A percentile compares a stretch with the other conserved stretches of the same genome.
Evolutionary conservation across 164 flowering plant species (phyloP).

Genomic region (Stephania japonica): DNA sequence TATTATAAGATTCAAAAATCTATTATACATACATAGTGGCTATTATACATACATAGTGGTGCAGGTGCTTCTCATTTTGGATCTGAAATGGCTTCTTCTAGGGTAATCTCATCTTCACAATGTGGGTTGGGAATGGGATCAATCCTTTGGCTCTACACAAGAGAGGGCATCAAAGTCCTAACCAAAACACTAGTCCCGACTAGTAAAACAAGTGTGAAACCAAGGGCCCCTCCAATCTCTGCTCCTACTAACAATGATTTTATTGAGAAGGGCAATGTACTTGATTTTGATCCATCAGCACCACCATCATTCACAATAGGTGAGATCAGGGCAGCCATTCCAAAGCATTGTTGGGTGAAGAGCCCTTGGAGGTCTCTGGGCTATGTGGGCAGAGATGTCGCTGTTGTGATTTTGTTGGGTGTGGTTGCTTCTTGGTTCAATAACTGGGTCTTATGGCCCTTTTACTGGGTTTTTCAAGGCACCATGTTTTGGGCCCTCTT

Average conservation of each 20-base stretch:
- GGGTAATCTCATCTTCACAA: constrained; percentile 10
- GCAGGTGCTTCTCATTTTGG: neutral
- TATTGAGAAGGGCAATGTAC: constrained; percentile 9
- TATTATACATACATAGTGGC: too few species aligned
- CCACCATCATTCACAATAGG: constrained; percentile 68
- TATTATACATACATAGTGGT: too few species aligned
- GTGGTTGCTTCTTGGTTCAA: constrained; percentile 50
- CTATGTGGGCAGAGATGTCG: constrained; percentile 69
- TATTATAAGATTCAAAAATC: neutral
- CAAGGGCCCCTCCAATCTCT: constrained; percentile 2
- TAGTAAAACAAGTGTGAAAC: neutral
- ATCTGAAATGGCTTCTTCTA: constrained; percentile 15
- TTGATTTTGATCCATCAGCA: constrained; percentile 44
- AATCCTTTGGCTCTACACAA: constrained; percentile 7
- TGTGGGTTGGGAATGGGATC: constrained; percentile 11
- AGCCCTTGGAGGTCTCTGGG: constrained; percentile 76
- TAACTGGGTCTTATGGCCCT: constrained; percentile 66
- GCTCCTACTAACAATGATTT: too few species aligned
- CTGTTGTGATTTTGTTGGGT: constrained; percentile 52
- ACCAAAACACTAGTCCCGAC: neutral
- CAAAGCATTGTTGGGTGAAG: constrained; percentile 82
- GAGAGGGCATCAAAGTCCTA: neutral
- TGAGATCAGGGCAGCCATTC: constrained; percentile 64
- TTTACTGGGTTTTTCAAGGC: constrained; percentile 76
- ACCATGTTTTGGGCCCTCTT: constrained; percentile 92